Percentiles rank a stretch among this genome's conserved stretches.
phyloP scores from a whole-genome alignment of 768 basidiomycete species.

The Phaeolepiota aurea region DNA sequence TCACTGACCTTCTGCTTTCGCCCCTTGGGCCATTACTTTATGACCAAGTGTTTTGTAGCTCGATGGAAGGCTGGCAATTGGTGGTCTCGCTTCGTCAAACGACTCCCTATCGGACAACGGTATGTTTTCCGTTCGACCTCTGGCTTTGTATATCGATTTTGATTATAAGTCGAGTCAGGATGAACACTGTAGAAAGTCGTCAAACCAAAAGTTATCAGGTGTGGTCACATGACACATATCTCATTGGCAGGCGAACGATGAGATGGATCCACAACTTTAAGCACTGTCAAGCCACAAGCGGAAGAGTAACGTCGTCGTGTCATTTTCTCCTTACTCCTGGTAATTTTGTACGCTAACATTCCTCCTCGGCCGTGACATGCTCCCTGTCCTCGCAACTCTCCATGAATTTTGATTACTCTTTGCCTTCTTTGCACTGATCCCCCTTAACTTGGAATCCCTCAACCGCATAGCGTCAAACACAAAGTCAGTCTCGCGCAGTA shows the following conservation, averaged over 20 bases:
- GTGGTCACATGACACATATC: background rate
- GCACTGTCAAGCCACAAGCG: no score
- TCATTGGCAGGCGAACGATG: background rate
- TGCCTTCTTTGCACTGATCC: conserved; percentile 8
- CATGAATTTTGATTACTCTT: conserved; percentile 9
- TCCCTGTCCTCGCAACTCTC: conserved; percentile 3
- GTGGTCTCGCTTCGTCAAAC: no score
- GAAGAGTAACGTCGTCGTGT: no score
- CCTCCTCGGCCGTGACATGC: conserved; percentile 17
- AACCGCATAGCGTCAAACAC: conserved; percentile 54
- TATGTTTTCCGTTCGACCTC: no score
- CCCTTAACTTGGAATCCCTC: conserved; percentile 21
- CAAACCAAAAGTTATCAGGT: no score
- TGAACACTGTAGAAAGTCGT: no score
- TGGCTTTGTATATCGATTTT: no score
- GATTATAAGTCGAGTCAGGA: no score
- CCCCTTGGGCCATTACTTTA: conserved; percentile 11
- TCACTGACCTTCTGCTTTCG: conserved; percentile 10
- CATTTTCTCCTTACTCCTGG: conserved; percentile 18
- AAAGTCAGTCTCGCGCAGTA: conserved; percentile 56
- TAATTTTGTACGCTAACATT: conserved; percentile 19
- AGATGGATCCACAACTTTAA: no score
- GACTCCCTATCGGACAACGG: no score
- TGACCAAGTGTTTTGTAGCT: background rate
- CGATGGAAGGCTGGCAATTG: background rate